Base-by-base conservation (phyloP, 2,329 filamentous ascomycete genomes). In the Calonectria pseudoreteaudii region DNA sequence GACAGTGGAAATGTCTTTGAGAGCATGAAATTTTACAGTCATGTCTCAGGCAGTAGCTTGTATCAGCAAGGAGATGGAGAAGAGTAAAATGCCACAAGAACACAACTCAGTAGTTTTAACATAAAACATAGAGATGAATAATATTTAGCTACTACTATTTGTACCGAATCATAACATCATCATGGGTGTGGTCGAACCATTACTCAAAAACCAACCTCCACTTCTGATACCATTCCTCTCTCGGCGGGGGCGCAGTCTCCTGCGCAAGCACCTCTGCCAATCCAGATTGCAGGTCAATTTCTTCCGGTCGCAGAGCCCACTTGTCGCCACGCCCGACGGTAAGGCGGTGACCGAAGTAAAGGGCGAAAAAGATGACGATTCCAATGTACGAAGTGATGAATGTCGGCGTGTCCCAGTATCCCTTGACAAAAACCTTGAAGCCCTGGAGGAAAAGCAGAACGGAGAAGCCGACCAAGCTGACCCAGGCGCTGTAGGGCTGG, bases 311-410 rank as follows among this genome's bases (percentile, higher is more conserved):
- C 4, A 68, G 23, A 28, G 38, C 58, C 68, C 68, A 74, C 49
- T 47, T 64, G 11, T 71, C 68, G 14, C 56, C 26, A 1, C 56
- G 36, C 7, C 68, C 72, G 66, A 68, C 53, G 3, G 65, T 71
- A 6, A 71, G 71, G 1, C 49, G 52, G n/a, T 74, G 72, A 13
- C 68, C 68, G 30, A 74, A 58, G n/a, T 74, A 74, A 8, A 74
- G 56, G 1, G 28, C 64, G 26, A 71, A 26, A 14, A 72, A 72
- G 53, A 72, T 72, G 52, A 68, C 52, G 20, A 72, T 68, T 11
- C 71, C 74, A 14, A 75, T 65, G 36, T 75, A 75, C 7, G 74
- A 49, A 14, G 74, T 69, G 8, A 75, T 56, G 28, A 75, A 75
- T 4, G 49, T 66, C 6, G 68, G 20, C 4, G 62, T 65, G 31